Evolutionary conservation across 2,329 filamentous ascomycete genomes (phyloP).

Genomic region (Purpureocillium lavendulum): DNA sequence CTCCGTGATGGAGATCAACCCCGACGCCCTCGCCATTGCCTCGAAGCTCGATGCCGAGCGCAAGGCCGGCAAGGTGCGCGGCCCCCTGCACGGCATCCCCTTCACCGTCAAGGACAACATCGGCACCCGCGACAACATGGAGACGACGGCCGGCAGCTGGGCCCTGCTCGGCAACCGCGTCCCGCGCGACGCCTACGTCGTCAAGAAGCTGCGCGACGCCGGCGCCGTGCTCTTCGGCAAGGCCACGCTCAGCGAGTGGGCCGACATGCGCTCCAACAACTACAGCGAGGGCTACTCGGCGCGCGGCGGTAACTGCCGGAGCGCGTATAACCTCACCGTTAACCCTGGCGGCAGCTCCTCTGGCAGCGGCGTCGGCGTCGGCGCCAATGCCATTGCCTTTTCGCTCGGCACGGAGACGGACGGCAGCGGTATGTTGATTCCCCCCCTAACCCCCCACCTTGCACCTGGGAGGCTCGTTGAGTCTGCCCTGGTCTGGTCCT

Average conservation of each 20-base stretch:
- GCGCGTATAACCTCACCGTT: slow-evolving; percentile 59
- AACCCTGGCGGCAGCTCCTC: slow-evolving; percentile 63
- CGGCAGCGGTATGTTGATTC: slow-evolving; percentile 40
- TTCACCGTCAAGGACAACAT: slow-evolving; percentile 71
- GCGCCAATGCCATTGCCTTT: slow-evolving; percentile 54
- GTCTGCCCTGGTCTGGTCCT: too few relatives aligned
- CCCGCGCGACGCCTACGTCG: slow-evolving; percentile 59
- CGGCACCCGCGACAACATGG: slow-evolving; percentile 58
- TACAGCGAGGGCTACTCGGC: slow-evolving; percentile 62
- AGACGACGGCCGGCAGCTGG: slow-evolving; percentile 66
- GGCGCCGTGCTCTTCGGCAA: slow-evolving; percentile 66
- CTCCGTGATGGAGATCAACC: slow-evolving; percentile 58
- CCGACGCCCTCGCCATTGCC: slow-evolving; percentile 57
- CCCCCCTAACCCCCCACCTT: not conserved
- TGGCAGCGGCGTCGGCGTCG: slow-evolving; percentile 57
- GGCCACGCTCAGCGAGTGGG: slow-evolving; percentile 65
- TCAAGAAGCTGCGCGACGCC: slow-evolving; percentile 51
- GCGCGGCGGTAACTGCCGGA: slow-evolving; percentile 55
- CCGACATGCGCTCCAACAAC: slow-evolving; percentile 58
- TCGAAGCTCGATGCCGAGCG: slow-evolving; percentile 52
- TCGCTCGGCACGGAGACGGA: slow-evolving; percentile 69
- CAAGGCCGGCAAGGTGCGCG: slow-evolving; percentile 42
- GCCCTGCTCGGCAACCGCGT: slow-evolving; percentile 57
- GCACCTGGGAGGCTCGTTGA: too few relatives aligned
- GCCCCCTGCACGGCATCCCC: slow-evolving; percentile 66